Evolutionary conservation across 2,329 filamentous ascomycete genomes (phyloP), one percentile per base, ranked within the genome.

Genomic region (Penicillium concentricum): DNA sequence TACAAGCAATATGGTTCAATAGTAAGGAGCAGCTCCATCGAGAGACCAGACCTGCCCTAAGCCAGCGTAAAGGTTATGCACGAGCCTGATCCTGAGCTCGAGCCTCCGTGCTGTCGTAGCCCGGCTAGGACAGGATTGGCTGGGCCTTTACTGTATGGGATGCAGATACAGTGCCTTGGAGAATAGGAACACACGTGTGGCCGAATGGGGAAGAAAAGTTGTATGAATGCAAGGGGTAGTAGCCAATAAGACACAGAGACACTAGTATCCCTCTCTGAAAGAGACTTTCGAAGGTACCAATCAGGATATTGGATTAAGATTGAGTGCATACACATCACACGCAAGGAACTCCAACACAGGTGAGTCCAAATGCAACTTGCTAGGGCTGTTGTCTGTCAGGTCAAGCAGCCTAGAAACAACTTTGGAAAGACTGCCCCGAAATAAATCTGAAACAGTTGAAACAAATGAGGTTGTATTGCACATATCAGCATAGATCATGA

Each of bases 321-420:
- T 18, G 30, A 51, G 28, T 30, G 45, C 57, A 32, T 39, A 64
- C 45, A 57, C 24, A 59, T 60, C 61, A 62, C 42, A 67, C 53
- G 64, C 64, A 67, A 67, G 64, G 64, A 60, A 60, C 37, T 41
- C 38, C 55, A 64, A 60, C 61, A 59, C 32, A 57, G 53, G 57
- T 53, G 30, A 51, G 28, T 55, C 39, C 34, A 49, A 43, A 50
- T 37, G 45, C 30, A 37, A 46, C 39, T 53, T 37, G 43, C 46
- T 42, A 48, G 52, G 47, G 51, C 39, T 48, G 32, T 24, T 43
- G 13, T 10, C 32, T 50, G 38, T 46, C 22, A 41, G 26, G 15
- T 24, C 37, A 30, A 30, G n/a, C 18, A 44, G 26, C 28, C 28
- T 16, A 44, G 37, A 30, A 54, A 38, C 54, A 16, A n/a, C n/a